phyloP scores from a whole-genome alignment of 73 alveolate genomes.

The Tetrahymena thermophila region DNA sequence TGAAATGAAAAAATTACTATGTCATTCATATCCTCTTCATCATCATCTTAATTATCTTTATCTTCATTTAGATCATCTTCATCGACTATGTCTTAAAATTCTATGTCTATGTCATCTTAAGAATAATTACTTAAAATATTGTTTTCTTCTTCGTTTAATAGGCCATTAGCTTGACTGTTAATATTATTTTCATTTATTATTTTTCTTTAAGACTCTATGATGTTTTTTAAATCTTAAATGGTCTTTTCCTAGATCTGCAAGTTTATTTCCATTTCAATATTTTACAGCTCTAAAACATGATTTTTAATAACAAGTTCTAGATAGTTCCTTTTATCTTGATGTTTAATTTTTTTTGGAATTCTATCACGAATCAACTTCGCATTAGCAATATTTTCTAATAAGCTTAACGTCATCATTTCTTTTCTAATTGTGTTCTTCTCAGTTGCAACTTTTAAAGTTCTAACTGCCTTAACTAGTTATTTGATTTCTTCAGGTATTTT shows the following conservation, averaged over 20 bases:
- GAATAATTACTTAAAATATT: not conserved
- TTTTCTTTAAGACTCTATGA: constrained; percentile 35
- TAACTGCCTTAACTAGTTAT: constrained; percentile 39
- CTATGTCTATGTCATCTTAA: not conserved
- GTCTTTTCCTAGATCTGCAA: constrained; percentile 66
- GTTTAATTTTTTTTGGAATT: constrained; percentile 48
- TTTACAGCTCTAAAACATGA: constrained; percentile 63
- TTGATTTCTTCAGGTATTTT: constrained; percentile 40
- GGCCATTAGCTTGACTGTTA: not conserved
- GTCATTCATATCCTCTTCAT: not conserved
- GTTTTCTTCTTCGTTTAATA: not conserved
- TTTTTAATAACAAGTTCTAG: constrained; percentile 64
- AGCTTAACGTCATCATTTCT: constrained; percentile 55
- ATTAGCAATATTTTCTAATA: constrained; percentile 58
- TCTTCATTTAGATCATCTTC: not conserved
- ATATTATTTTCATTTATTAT: constrained; percentile 1
- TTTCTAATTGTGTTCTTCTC: constrained; percentile 63
- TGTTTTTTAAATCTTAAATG: constrained; percentile 49
- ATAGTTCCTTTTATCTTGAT: constrained; percentile 59
- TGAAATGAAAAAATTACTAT: not conserved
- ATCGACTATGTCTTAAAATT: not conserved
- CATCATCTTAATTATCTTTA: not conserved
- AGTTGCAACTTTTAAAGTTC: constrained; percentile 62
- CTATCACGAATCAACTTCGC: constrained; percentile 54
- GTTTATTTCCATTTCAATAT: constrained; percentile 64